Conservation (phyloP, 371 early-diverging fungal species). For the Amoeboradix gromovi region DNA sequence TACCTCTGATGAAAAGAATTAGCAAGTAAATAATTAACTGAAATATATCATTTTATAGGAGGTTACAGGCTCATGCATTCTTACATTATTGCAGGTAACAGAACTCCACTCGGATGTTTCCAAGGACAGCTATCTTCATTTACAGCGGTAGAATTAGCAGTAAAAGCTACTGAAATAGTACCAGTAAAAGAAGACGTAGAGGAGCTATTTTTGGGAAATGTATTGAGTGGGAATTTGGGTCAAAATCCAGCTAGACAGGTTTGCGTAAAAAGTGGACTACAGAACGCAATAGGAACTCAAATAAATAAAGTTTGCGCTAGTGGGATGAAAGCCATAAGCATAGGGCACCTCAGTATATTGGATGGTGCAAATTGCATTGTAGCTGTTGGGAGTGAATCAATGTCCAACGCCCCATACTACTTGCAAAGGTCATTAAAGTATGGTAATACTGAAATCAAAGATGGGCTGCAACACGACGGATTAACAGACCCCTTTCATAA, state of each 20-base stretch:
- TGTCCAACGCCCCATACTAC: conserved; percentile 84
- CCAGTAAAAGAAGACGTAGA: conserved; percentile 27
- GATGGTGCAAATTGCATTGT: conserved; percentile 54
- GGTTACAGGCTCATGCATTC: no score
- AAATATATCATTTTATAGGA: no score
- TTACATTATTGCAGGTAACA: conserved; percentile 40
- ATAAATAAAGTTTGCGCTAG: conserved; percentile 94
- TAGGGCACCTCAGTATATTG: conserved; percentile 54
- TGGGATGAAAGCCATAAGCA: conserved; percentile 65
- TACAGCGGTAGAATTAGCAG: conserved; percentile 40
- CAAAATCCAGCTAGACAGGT: conserved; percentile 90
- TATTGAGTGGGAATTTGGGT: conserved; percentile 55
- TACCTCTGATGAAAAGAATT: no score
- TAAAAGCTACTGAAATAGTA: conserved; percentile 9
- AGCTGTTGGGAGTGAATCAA: conserved; percentile 87
- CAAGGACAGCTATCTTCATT: conserved; percentile 58
- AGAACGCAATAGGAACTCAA: conserved; percentile 42
- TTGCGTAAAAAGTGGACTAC: conserved; percentile 48
- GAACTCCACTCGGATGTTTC: conserved; percentile 85
- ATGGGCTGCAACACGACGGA: conserved; percentile 73
- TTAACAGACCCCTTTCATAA: conserved; percentile 66
- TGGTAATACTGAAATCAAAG: conserved; percentile 48
- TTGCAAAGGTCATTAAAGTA: conserved; percentile 37
- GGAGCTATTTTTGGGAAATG: conserved; percentile 57
- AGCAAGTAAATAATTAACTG: no score